A percentile compares a stretch with the other conserved stretches of the same genome.
phyloP scores from a whole-genome alignment of 768 basidiomycete species.

The Tricholomella constricta region DNA sequence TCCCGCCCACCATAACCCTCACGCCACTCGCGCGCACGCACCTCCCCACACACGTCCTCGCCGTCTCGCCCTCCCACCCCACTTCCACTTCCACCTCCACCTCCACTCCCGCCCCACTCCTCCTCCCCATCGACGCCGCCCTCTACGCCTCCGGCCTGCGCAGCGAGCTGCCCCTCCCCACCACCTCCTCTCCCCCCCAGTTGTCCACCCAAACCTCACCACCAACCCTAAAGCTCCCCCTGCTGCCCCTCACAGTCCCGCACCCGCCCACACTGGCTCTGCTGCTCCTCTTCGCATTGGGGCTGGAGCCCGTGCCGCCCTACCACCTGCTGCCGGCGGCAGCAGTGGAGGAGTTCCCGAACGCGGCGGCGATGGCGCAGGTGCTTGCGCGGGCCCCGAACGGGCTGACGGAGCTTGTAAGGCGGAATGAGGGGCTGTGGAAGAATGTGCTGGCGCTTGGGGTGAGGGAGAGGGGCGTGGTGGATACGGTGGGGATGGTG shows the following conservation, averaged over 20 bases:
- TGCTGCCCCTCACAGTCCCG: conserved; percentile 51
- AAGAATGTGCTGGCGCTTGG: conserved; percentile 61
- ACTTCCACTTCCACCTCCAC: conserved; percentile 26
- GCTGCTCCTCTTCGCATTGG: conserved; percentile 59
- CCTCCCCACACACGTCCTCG: conserved; percentile 61
- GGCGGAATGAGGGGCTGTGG: conserved; percentile 64
- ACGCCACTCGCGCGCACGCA: conserved; percentile 27
- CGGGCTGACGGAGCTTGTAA: conserved; percentile 36
- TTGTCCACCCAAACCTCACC: conserved; percentile 17
- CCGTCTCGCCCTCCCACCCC: conserved; percentile 38
- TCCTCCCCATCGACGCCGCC: conserved; percentile 55
- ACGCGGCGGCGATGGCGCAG: conserved; percentile 57
- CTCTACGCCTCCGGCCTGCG: conserved; percentile 44
- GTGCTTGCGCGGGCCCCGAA: conserved; percentile 45
- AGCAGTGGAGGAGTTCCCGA: conserved; percentile 63
- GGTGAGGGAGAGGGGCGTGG: conserved; percentile 44
- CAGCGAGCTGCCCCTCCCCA: conserved; percentile 35
- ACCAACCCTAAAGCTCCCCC: conserved; percentile 44
- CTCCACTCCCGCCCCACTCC: conserved; percentile 31
- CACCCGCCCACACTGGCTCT: conserved; percentile 57
- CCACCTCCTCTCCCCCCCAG: conserved; percentile 23
- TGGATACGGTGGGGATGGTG: conserved; percentile 54
- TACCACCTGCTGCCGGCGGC: conserved; percentile 54
- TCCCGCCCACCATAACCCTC: conserved; percentile 45
- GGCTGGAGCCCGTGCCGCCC: conserved; percentile 46